Evolutionary conservation across 2,329 filamentous ascomycete species (phyloP), one percentile per base, ranked within the genome.

Genomic region (Delphinella strobiligena): DNA sequence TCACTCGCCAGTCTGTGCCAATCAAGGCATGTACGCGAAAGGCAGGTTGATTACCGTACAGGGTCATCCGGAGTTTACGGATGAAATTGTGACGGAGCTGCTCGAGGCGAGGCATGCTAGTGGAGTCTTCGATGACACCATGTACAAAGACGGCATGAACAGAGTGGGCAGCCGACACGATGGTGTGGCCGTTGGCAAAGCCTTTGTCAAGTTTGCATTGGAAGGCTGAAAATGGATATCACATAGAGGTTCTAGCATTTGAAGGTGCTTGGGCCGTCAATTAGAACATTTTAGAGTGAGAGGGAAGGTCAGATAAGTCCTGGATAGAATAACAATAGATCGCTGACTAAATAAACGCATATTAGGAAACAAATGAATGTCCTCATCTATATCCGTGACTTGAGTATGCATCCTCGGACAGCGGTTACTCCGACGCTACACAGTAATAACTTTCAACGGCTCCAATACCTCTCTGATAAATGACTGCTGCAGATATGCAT

Each of bases 31-130:
- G 73, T 82, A 91, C 55, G 60, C 69, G 15, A 73, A 78, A 7
- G 66, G 70, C 31, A 70, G 71, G 27, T 66, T 83, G 44, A 78
- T 93, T 45, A 79, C 83, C 0, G 74, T 93, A 1, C 86, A 94
- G 63, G 86, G 85, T 4, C 86, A 93, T 58, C 87, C 86, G 1
- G 87, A 94, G 59, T 91, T 89, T 56, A 82, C 71, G 3, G 68
- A 70, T 43, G 71, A 76, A 12, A 87, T 93, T 47, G 74, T 87
- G 50, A 66, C 63, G 14, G 79, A 85, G 56, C 61, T 93, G 29
- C 60, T 89, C 40, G 67, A 72, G 44, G 62, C 71, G 44, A 71
- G 87, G 41, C 74, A 82, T 53, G 64, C 68, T 19, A 65, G 64
- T 35, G 84, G 83, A 1, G 67, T 91, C 16, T 82, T 94, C 47